Conservation (phyloP, 768 basidiomycete species). For the Infundibulicybe gibba region DNA sequence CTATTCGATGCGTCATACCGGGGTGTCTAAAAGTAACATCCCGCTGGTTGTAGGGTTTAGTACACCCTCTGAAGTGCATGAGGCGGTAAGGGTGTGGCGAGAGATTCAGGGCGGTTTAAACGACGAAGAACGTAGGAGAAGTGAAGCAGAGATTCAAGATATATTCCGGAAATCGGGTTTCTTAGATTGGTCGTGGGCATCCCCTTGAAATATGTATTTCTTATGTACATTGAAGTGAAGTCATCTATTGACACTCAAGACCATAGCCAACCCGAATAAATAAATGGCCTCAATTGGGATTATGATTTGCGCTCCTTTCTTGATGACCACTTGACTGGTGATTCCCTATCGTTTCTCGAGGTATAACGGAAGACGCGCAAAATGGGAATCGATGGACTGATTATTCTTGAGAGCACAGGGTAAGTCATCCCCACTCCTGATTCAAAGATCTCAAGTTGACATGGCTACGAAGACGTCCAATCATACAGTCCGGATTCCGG, state of each 20-base stretch:
- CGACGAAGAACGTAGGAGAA: conserved; percentile 31
- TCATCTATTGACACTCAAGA: background rate
- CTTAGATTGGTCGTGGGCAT: conserved; percentile 73
- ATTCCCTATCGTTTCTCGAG: background rate
- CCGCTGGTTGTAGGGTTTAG: conserved; percentile 76
- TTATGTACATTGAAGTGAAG: conserved; percentile 1
- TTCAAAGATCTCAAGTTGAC: conserved; percentile 15
- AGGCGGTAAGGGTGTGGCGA: conserved; percentile 65
- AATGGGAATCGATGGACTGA: conserved; percentile 82
- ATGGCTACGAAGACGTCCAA: conserved; percentile 50
- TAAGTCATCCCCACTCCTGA: conserved; percentile 29
- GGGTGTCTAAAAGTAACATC: conserved; percentile 32
- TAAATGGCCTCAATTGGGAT: too few relatives aligned
- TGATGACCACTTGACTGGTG: background rate
- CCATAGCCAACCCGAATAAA: background rate
- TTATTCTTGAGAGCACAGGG: conserved; percentile 75
- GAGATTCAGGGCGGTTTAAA: conserved; percentile 39
- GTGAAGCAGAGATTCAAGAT: conserved; percentile 38
- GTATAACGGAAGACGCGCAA: background rate
- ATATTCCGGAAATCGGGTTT: conserved; percentile 48
- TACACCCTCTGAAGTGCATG: conserved; percentile 69
- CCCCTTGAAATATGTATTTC: conserved; percentile 29
- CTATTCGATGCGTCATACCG: conserved; percentile 54
- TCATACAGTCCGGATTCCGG: conserved; percentile 90
- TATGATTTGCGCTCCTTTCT: background rate